Conservation (phyloP, 345 rosid species). For the Brassica rapa region DNA sequence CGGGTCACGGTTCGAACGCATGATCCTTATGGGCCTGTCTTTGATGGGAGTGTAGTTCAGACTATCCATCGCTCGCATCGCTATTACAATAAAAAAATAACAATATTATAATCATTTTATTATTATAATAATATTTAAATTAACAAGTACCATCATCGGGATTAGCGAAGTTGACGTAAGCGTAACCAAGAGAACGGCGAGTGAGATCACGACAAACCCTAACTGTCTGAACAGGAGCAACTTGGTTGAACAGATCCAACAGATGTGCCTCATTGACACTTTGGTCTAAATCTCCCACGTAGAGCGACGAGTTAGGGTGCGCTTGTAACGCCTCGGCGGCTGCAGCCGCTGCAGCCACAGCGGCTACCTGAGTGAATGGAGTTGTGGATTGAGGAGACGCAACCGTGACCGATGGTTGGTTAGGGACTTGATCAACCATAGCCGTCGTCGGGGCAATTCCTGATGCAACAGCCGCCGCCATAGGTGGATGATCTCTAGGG, state of each 20-base stretch:
- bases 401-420: conserved; percentile 2
- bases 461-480: conserved; percentile 47
- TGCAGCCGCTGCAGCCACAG: background rate
- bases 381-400: background rate
- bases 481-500: conserved; percentile 10
- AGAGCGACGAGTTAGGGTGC: conserved; percentile 52
- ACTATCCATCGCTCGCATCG: conserved; percentile 58
- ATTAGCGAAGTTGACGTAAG: conserved; percentile 62
- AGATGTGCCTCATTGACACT: conserved; percentile 55
- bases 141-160: conserved; percentile 52
- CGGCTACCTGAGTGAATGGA: conserved; percentile 21
- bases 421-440: conserved; percentile 38
- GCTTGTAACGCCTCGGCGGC: conserved; percentile 19
- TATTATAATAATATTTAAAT: conserved; percentile 3
- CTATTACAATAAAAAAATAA: conserved; percentile 37
- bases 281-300: conserved; percentile 68
- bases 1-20: conserved; percentile 77
- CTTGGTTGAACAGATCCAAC: conserved; percentile 55
- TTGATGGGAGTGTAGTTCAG: conserved; percentile 60
- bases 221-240: conserved; percentile 51
- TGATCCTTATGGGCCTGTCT: conserved; percentile 67
- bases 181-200: conserved; percentile 65
- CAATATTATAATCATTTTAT: background rate
- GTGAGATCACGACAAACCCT: conserved; percentile 67
- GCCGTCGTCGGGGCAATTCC: conserved; percentile 29